phyloP scores from a whole-genome alignment of 495 filamentous ascomycete genomes.

The Aspergillus diversus region DNA sequence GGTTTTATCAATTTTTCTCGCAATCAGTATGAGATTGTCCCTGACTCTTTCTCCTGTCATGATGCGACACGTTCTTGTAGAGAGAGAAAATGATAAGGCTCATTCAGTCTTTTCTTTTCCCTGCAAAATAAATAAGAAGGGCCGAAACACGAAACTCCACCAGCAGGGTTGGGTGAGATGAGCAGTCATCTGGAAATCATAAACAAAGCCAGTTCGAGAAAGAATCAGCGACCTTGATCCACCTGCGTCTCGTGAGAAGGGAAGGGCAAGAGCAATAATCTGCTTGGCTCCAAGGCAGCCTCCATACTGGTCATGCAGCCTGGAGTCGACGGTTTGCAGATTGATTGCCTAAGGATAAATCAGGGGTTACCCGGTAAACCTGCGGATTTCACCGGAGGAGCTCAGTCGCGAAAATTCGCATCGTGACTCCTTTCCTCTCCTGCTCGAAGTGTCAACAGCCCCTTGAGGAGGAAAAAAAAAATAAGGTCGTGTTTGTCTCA shows the following conservation, averaged over 20 bases:
- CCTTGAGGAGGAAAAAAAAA: too few relatives aligned
- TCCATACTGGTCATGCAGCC: conserved; percentile 5
- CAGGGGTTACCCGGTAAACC: too few relatives aligned
- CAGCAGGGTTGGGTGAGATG: conserved; percentile 17
- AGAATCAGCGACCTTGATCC: conserved; percentile 21
- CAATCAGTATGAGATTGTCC: background rate
- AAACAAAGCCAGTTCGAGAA: conserved; percentile 22
- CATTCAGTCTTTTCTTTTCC: too few relatives aligned
- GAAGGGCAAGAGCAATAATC: background rate
- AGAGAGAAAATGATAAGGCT: conserved; percentile 17
- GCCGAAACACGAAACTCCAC: conserved; percentile 18
- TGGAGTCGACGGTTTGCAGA: conserved; percentile 1
- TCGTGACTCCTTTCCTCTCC: conserved; percentile 8
- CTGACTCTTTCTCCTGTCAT: conserved; percentile 5
- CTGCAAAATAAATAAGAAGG: background rate
- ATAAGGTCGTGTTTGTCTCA: background rate
- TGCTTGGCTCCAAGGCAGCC: background rate
- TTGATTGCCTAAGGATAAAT: background rate
- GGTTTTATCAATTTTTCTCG: background rate
- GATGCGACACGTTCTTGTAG: conserved; percentile 26
- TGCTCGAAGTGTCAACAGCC: background rate
- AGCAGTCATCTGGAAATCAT: conserved; percentile 25
- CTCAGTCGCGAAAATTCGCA: background rate
- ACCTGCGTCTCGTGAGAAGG: conserved; percentile 24
- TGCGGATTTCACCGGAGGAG: background rate